Conservation (phyloP, 129 eudicot species). For the Glebionis coronaria region DNA sequence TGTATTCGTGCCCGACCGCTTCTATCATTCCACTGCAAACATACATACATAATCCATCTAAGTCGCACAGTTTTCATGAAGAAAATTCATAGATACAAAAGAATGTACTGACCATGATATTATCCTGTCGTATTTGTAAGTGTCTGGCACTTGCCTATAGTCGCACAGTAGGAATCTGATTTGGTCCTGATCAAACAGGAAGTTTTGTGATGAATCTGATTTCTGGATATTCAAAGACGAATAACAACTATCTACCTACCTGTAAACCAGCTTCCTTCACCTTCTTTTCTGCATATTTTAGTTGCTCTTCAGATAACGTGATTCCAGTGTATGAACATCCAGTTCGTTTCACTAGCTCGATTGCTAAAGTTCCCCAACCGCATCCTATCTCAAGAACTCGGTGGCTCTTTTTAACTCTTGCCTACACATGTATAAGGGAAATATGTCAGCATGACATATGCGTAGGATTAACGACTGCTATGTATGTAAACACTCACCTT, state of each 20-base stretch:
- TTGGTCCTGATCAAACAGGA: slow-evolving; percentile 41
- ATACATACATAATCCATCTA: background rate
- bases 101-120: too few species aligned
- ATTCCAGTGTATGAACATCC: slow-evolving; percentile 95
- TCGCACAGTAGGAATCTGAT: too few species aligned
- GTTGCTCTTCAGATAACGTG: slow-evolving; percentile 79
- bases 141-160: too few species aligned
- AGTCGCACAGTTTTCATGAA: background rate
- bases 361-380: too few species aligned
- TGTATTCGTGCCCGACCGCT: slow-evolving; percentile 91
- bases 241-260: slow-evolving; percentile 30
- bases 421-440: too few species aligned
- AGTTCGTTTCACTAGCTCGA: too few species aligned
- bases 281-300: too few species aligned
- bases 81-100: too few species aligned
- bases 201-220: background rate
- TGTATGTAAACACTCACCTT: too few species aligned
- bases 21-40: slow-evolving; percentile 88
- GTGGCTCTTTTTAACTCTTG: too few species aligned
- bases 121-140: too few species aligned
- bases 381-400: too few species aligned
- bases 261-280: slow-evolving; percentile 89
- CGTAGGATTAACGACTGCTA: background rate
- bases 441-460: background rate
- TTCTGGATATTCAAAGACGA: background rate